phyloP scores from a whole-genome alignment of 2,329 filamentous ascomycete species.

The Nothopassalora personata region DNA sequence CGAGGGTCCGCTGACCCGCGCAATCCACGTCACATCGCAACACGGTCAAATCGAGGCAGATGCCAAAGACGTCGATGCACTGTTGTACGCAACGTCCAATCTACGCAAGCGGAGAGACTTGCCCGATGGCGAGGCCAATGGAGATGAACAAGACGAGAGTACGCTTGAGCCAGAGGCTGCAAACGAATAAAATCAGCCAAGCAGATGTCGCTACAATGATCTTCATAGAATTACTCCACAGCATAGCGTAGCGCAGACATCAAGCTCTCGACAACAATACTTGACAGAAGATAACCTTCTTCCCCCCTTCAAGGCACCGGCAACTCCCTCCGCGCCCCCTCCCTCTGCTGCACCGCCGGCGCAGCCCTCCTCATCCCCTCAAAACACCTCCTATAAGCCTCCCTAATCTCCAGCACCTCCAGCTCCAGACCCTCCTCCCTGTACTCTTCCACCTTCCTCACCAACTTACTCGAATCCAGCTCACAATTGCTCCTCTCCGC shows the following conservation, averaged over 20 bases:
- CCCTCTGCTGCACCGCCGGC: constrained; percentile 8
- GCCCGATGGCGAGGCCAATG: constrained; percentile 3
- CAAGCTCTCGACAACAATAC: too few species aligned
- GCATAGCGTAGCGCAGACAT: too few species aligned
- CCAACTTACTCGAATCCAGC: constrained; percentile 58
- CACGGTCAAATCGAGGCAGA: background rate
- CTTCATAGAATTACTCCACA: too few species aligned
- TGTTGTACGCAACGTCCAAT: constrained; percentile 46
- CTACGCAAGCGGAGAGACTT: constrained; percentile 43
- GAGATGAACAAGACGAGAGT: constrained; percentile 5
- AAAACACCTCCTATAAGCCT: constrained; percentile 58
- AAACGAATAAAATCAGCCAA: background rate
- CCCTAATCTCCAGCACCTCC: constrained; percentile 56
- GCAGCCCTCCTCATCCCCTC: constrained; percentile 48
- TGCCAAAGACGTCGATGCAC: constrained; percentile 38
- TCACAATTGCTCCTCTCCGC: constrained; percentile 61
- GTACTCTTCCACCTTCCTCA: constrained; percentile 56
- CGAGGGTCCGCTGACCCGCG: background rate
- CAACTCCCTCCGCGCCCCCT: background rate
- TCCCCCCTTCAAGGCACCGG: background rate
- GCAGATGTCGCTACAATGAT: too few species aligned
- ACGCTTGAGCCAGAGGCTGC: background rate
- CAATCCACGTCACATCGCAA: background rate
- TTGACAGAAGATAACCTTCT: too few species aligned
- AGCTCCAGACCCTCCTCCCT: constrained; percentile 34